Evolutionary conservation across 1,284 basidiomycete species (phyloP).

Genomic region (Phylloboletellus chloephorus): DNA sequence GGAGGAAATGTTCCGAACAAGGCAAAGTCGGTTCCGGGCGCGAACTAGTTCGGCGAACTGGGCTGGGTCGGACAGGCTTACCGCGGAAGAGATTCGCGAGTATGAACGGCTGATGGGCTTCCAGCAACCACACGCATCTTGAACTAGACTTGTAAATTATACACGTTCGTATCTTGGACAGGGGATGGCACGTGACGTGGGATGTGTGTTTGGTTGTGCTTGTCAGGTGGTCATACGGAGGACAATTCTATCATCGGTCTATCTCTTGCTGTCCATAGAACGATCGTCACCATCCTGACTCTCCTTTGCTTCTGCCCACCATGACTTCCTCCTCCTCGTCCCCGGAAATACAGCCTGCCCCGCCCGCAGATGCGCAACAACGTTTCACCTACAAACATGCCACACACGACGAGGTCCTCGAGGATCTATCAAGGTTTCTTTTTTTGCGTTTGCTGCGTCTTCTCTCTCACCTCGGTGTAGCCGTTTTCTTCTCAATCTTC

Average conservation of each 20-base stretch:
- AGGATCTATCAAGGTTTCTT: conserved; percentile 79
- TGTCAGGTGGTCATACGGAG: conserved; percentile 19
- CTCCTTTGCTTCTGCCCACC: conserved; percentile 27
- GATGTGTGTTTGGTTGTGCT: conserved; percentile 26
- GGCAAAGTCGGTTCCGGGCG: conserved; percentile 77
- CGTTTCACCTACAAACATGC: conserved; percentile 59
- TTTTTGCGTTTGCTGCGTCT: conserved; percentile 4
- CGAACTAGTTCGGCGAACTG: conserved; percentile 93
- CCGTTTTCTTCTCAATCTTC: conserved; percentile 96
- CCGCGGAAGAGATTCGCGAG: conserved; percentile 75
- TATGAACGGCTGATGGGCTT: conserved; percentile 91
- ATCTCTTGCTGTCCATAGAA: conserved; percentile 30
- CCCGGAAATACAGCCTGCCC: conserved; percentile 58
- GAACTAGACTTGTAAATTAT: conserved; percentile 13
- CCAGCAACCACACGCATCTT: conserved; percentile 32
- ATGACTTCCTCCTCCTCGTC: conserved; percentile 64
- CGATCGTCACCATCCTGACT: conserved; percentile 41
- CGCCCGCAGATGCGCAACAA: conserved; percentile 41
- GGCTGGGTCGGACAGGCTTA: conserved; percentile 81
- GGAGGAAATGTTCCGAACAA: conserved; percentile 77
- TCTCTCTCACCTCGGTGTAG: conserved; percentile 36
- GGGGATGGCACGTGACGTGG: conserved; percentile 22
- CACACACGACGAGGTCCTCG: conserved; percentile 74
- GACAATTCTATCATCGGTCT: conserved; percentile 24
- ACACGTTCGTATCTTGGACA: neutral